Percentiles rank a stretch among this genome's conserved stretches.
Evolutionary conservation across 1,139 yeast species (phyloP).

Genomic region (Kodamaea fungicola): DNA sequence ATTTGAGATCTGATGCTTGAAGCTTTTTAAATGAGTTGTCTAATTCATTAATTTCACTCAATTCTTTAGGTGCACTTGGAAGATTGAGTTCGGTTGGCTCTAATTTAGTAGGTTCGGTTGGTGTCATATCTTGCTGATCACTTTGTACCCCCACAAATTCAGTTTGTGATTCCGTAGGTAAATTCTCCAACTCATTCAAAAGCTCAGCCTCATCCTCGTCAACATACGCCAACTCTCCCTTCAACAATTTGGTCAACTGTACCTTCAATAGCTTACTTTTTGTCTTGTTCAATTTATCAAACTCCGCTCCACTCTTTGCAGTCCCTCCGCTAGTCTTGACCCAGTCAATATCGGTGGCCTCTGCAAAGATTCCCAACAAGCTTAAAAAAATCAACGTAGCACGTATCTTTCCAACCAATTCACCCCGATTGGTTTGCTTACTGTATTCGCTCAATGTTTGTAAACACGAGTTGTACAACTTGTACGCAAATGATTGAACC

Average conservation of each 20-base stretch:
- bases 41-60: too few relatives aligned
- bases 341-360: constrained; percentile 28
- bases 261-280: constrained; percentile 38
- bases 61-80: too few relatives aligned
- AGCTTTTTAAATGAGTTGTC: too few relatives aligned
- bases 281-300: constrained; percentile 27
- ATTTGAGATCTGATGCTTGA: not conserved
- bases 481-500: constrained; percentile 58
- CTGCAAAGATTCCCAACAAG: constrained; percentile 28
- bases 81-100: too few relatives aligned
- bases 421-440: constrained; percentile 23
- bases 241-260: constrained; percentile 38
- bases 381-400: constrained; percentile 38
- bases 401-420: constrained; percentile 29
- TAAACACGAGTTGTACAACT: constrained; percentile 52
- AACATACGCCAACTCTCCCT: constrained; percentile 32
- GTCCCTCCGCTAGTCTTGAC: constrained; percentile 32
- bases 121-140: not conserved
- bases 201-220: constrained; percentile 19
- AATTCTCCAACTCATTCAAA: constrained; percentile 23
- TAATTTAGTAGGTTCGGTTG: too few relatives aligned
- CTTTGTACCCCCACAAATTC: not conserved
- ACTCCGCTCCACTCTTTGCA: constrained; percentile 22
- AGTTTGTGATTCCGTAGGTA: constrained; percentile 2
- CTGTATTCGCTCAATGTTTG: constrained; percentile 25